Percentiles rank a stretch among this genome's conserved stretches.
phyloP scores from a whole-genome alignment of 106 monocot genomes.

The Apostasia shenzhenica region DNA sequence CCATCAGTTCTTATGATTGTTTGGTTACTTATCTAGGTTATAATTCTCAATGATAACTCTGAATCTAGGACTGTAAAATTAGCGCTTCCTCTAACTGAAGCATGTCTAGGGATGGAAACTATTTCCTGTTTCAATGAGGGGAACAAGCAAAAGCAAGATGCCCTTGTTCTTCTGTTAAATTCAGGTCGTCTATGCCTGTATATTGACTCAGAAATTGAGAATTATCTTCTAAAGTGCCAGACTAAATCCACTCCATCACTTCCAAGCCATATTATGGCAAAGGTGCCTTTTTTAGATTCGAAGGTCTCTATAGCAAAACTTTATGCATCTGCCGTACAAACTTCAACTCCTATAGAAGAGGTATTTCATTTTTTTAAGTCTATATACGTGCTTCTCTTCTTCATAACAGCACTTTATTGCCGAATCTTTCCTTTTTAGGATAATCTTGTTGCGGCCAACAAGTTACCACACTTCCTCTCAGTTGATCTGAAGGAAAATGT shows the following conservation, averaged over 20 bases:
- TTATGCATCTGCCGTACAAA: constrained; percentile 18
- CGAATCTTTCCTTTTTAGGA: constrained; percentile 39
- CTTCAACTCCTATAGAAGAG: constrained; percentile 30
- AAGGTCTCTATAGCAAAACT: constrained; percentile 46
- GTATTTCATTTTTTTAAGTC: constrained; percentile 20
- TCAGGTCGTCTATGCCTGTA: constrained; percentile 57
- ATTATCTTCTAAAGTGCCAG: constrained; percentile 45
- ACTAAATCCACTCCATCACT: constrained; percentile 43
- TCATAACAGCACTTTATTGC: neutral
- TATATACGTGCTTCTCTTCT: neutral
- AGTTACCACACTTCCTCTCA: constrained; percentile 47
- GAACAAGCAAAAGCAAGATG: constrained; percentile 48
- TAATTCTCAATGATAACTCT: constrained; percentile 66
- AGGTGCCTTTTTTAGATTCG: constrained; percentile 53
- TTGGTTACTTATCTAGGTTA: constrained; percentile 27
- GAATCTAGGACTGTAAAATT: constrained; percentile 74
- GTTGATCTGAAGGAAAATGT: constrained; percentile 36
- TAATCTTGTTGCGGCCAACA: constrained; percentile 22
- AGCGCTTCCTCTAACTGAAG: constrained; percentile 67
- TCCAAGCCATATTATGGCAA: constrained; percentile 41
- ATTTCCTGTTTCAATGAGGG: constrained; percentile 38
- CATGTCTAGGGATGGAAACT: constrained; percentile 59
- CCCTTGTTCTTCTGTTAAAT: constrained; percentile 63
- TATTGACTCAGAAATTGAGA: constrained; percentile 74
- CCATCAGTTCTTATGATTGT: neutral